Evolutionary conservation across 345 rosid species (phyloP).

Genomic region (Sapria himalayana): DNA sequence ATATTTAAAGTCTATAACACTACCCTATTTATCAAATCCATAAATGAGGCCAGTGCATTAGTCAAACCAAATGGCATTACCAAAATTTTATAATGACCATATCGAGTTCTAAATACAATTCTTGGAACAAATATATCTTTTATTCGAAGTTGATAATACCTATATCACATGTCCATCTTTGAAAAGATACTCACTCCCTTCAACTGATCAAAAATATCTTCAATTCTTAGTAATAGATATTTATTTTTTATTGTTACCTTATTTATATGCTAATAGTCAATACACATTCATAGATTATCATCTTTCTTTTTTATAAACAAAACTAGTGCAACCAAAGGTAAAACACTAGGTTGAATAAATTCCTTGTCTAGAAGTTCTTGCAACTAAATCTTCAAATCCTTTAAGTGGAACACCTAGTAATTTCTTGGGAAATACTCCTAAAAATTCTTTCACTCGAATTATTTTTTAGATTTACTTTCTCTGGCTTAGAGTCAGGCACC

Average conservation of each 20-base stretch:
- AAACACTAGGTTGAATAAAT: not conserved
- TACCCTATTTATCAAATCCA: no score
- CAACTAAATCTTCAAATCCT: not conserved
- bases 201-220: not conserved
- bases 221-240: not conserved
- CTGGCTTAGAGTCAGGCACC: no score
- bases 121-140: not conserved
- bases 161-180: not conserved
- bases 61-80: no score
- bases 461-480: no score
- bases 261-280: not conserved
- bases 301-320: not conserved
- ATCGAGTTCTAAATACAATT: not conserved
- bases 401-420: not conserved
- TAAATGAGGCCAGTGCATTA: no score
- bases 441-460: no score
- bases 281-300: not conserved
- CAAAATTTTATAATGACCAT: not conserved
- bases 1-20: no score
- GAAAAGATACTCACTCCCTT: not conserved
- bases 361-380: constrained; percentile 1
- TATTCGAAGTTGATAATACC: not conserved
- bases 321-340: not conserved
- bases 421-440: not conserved
- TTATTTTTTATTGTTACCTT: not conserved